Base-by-base conservation (phyloP, 371 early-diverging fungal species). In the Circinella umbellata region DNA sequence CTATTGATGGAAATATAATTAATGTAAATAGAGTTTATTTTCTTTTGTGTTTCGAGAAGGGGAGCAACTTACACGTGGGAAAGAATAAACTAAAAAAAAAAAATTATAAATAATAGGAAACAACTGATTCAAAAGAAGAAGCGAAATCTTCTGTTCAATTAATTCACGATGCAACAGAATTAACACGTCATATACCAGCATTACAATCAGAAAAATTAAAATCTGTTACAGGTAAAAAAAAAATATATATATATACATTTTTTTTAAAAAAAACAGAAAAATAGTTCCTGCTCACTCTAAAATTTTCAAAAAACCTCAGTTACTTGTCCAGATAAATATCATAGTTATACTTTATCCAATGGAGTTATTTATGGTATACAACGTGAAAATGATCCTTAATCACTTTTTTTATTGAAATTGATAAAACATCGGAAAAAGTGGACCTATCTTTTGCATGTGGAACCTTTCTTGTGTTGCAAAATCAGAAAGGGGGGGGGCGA, bases 151-250 rank as follows among this genome's bases (percentile, higher is more conserved):
- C 62, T 4, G 42, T 61, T 17, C 38, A 46, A 39, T 7, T 61
- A 8, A 14, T 61, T 8, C 62, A 46, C 39, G 62, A 61, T 61
- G 62, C 62, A 17, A 38, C 62, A 61, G 42, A 46, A n/a, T n/a
- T 61, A 14, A 0, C 62, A 4, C 62, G 62, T 18, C 17, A 10
- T 8, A 46, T 39, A 7, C 39, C 62, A 15, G 62, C 38, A 13
- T 17, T 61, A 27, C 42, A 61, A 27, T 18, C 14, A 8, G 62
- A 61, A 46, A 37, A 20, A 17, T 39, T 61, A 39, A n/a, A 18
- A n/a, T 46, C 42, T 8, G 46, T 61, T 7, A 61, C 62, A 14
- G 62, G 62, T 61, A 61, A 61, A 7, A 35, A 55, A 4, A 18
- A 51, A n/a, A n/a, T n/a, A n/a, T n/a, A n/a, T n/a, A n/a, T 39